Percentiles rank a stretch among this genome's conserved stretches.
Conservation (phyloP, 2,329 filamentous ascomycete species). For the Xylariomycetidae sp. region DNA sequence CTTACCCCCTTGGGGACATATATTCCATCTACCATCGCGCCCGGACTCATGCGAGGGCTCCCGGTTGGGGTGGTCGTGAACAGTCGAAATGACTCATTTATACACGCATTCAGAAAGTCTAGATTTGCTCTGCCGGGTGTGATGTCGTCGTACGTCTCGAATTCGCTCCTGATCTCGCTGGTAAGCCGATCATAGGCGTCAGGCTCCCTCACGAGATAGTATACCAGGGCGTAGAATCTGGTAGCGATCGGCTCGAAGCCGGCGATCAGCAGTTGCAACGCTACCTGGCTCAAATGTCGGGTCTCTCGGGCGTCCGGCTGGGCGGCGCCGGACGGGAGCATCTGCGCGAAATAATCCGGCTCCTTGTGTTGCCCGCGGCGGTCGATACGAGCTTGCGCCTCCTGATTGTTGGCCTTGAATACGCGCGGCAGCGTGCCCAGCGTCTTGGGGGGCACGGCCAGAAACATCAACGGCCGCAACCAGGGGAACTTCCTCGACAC, state of each 20-base stretch:
- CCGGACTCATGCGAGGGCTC: slow-evolving; percentile 17
- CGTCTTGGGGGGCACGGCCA: slow-evolving; percentile 6
- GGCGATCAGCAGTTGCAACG: slow-evolving; percentile 13
- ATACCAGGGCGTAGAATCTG: slow-evolving; percentile 11
- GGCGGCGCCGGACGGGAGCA: slow-evolving; percentile 12
- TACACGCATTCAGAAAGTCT: slow-evolving; percentile 14
- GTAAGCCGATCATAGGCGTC: slow-evolving; percentile 5
- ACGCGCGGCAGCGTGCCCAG: slow-evolving; percentile 4
- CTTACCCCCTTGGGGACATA: slow-evolving; percentile 13
- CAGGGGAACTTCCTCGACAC: slow-evolving; percentile 11
- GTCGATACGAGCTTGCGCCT: slow-evolving; percentile 13
- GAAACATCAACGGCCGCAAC: slow-evolving; percentile 2
- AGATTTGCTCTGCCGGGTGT: slow-evolving; percentile 10
- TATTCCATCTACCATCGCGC: slow-evolving; percentile 17
- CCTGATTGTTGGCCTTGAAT: slow-evolving; percentile 10
- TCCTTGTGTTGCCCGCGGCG: slow-evolving; percentile 14
- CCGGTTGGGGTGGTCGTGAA: slow-evolving; percentile 10
- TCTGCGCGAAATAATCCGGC: slow-evolving; percentile 20
- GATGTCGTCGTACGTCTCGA: slow-evolving; percentile 17
- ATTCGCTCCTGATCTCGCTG: slow-evolving; percentile 14
- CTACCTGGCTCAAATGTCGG: slow-evolving; percentile 13
- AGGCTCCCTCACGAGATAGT: slow-evolving; percentile 9
- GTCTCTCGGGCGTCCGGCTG: slow-evolving; percentile 13
- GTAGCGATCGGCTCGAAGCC: slow-evolving; percentile 18
- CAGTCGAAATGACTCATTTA: slow-evolving; percentile 16